Base-by-base conservation (phyloP, 176 grass and related monocot genomes). In the Oryza punctata region DNA sequence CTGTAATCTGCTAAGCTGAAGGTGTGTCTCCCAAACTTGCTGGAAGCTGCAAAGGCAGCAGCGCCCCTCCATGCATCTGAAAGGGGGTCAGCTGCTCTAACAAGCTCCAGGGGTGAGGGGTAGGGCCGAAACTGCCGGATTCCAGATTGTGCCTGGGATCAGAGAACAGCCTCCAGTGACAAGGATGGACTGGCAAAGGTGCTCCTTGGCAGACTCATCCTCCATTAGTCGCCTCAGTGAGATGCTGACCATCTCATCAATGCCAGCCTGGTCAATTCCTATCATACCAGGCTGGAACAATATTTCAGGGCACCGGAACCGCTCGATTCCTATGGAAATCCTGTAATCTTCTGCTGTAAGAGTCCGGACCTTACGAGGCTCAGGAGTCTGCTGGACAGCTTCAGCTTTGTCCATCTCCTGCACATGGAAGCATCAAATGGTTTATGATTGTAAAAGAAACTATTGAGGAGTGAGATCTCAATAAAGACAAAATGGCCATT, bases 21-120 rank as follows among this genome's bases (percentile, higher is more conserved):
- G 5, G 87, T 92, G 27, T 96, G 93, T 21, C 59, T 87, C 43
- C 81, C 61, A 76, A 96, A 99, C 21, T 72, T 72, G 52, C 67
- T 67, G 18, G 96, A 99, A 16, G 82, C 73, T 1, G 91, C 96
- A 35, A 89, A 96, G 10, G 82, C 67, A 2, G 93, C 81, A 8
- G 93, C 96, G n/a, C 93, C 96, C 43, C 83, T 90, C 96, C 96
- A 99, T 28, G 93, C 93, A 24, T 99, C 96, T 32, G 92, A 75
- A 67, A 96, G 69, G 13, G 91, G 89, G 35, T 99, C 89, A 9
- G 59, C 80, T 19, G 93, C 93, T 81, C 81, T 85, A 7, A 94
- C 80, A 3, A 99, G 67, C 82, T 87, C 94, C 52, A 99, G 69
- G 25, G 91, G 91, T 16, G 96, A 68, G 1, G 94, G 89, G 65